Percentiles rank a stretch among this genome's conserved stretches.
Evolutionary conservation across 441 rosid genomes (phyloP).

Genomic region (Populus hybrid): DNA sequence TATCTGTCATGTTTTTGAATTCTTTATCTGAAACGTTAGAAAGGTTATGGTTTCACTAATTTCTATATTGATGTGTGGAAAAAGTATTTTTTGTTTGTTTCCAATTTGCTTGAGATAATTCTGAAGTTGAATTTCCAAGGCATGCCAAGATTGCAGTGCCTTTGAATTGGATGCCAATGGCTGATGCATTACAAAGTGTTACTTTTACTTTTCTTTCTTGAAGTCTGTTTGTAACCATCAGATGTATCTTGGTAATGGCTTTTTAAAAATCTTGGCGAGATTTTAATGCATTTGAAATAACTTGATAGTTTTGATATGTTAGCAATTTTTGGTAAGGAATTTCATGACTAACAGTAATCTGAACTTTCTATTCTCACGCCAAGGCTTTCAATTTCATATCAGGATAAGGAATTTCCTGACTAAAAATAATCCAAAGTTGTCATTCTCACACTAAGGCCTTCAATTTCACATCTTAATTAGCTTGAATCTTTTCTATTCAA

Average conservation of each 20-base stretch:
- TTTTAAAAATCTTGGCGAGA: too few relatives aligned
- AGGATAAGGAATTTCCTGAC: background rate
- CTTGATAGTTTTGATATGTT: too few relatives aligned
- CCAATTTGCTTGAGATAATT: background rate
- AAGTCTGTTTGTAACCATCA: too few relatives aligned
- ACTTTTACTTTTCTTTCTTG: too few relatives aligned
- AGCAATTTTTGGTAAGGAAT: too few relatives aligned
- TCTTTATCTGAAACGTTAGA: background rate
- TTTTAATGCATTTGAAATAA: too few relatives aligned
- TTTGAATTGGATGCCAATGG: slow-evolving; percentile 65
- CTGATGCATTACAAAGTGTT: background rate
- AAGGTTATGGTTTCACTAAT: background rate
- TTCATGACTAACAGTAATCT: background rate
- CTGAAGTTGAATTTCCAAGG: background rate
- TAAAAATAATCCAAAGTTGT: background rate
- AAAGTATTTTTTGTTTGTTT: background rate
- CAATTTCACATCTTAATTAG: background rate
- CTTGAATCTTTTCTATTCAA: background rate
- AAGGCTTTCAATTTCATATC: background rate
- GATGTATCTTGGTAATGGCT: too few relatives aligned
- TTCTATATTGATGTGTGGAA: background rate
- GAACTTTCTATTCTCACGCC: background rate
- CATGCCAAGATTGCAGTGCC: slow-evolving; percentile 77
- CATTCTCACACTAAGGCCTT: background rate
- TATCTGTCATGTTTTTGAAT: background rate